phyloP scores from a whole-genome alignment of 352 stramenopile species.

The Phytophthora capsici region DNA sequence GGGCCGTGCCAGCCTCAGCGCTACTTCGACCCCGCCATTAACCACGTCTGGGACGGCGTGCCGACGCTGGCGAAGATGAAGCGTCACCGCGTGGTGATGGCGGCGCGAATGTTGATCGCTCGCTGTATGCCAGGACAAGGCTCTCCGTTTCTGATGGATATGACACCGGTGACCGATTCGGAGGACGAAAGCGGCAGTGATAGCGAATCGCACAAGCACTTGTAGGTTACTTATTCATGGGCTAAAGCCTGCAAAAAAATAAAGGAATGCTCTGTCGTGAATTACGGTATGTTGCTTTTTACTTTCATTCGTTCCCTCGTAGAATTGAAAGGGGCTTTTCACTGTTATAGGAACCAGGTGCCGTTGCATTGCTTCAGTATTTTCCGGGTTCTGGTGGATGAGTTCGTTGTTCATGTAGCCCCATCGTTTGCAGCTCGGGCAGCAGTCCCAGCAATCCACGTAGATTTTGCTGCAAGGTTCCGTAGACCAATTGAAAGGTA shows the following conservation, averaged over 20 bases:
- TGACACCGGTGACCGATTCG: constrained; percentile 24
- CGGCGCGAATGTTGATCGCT: constrained; percentile 16
- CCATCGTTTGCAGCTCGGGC: too few species aligned
- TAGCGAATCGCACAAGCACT: constrained; percentile 12
- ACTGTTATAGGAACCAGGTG: too few species aligned
- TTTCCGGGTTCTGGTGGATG: too few species aligned
- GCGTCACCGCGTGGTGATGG: constrained; percentile 20
- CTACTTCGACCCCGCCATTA: constrained; percentile 29
- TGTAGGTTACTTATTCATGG: background rate
- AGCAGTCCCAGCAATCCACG: too few species aligned
- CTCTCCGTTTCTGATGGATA: constrained; percentile 24
- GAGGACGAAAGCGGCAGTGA: constrained; percentile 27
- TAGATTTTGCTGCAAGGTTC: too few species aligned
- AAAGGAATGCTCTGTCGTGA: too few species aligned
- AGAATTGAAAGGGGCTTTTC: too few species aligned
- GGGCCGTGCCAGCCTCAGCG: constrained; percentile 42
- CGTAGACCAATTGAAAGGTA: too few species aligned
- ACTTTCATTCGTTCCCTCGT: too few species aligned
- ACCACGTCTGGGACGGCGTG: constrained; percentile 30
- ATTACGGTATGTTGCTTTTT: too few species aligned
- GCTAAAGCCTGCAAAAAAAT: background rate
- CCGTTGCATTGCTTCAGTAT: too few species aligned
- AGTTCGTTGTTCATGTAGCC: too few species aligned
- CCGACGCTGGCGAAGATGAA: constrained; percentile 32
- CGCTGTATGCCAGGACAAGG: constrained; percentile 17